Base-by-base conservation (phyloP, 257 asterid species). In the Solanum ahanhuiri region DNA sequence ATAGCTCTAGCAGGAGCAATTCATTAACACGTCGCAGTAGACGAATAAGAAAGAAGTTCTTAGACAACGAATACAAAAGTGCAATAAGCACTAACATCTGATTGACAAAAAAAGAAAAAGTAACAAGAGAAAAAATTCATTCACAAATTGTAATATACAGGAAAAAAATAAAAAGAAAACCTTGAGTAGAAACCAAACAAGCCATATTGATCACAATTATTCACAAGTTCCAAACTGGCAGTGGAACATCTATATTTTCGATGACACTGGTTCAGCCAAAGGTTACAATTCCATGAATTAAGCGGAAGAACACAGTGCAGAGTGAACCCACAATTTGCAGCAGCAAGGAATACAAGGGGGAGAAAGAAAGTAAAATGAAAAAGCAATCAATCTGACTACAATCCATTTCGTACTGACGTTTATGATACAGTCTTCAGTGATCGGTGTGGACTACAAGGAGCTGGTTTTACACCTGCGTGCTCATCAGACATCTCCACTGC, bases 401-500 rank as follows among this genome's bases (percentile, higher is more conserved):
- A 66, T 77, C 85, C 81, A 83, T 76, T 84, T 28, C 20, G 66
- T 60, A 39, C 41, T 71, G 30, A 37, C 30, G 28, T 39, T 83
- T 64, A 35, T 69, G 77, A 37, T 63, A 82, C 82, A 41, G 58
- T 33, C n/a, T 69, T 82, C 37, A 51, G 35, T 30, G 17, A 66
- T 63, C n/a, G 28, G 30, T 25, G 85, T 54, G 72, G 79, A 51
- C 60, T 41, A 48, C 23, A 6, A 48, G 71, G 57, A 39, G 39
- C 45, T 57, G 85, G 39, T 73, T 83, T 87, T 72, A 79, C 37
- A 87, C 81, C 57, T 84, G 88, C 22, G 75, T 73, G 25, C 86
- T 85, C 28, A 85, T 64, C 48, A 89, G 75, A 41, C 88, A 86
- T 85, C 87, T 73, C 90, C 90, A 89, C 51, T 83, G 82, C 43